Percentiles rank a stretch among this genome's conserved stretches.
These are phyloP conservation scores for Aphanomyces invadans DNA, from an alignment of 352 stramenopile genomes.

Conservation along the genomic window DNA sequence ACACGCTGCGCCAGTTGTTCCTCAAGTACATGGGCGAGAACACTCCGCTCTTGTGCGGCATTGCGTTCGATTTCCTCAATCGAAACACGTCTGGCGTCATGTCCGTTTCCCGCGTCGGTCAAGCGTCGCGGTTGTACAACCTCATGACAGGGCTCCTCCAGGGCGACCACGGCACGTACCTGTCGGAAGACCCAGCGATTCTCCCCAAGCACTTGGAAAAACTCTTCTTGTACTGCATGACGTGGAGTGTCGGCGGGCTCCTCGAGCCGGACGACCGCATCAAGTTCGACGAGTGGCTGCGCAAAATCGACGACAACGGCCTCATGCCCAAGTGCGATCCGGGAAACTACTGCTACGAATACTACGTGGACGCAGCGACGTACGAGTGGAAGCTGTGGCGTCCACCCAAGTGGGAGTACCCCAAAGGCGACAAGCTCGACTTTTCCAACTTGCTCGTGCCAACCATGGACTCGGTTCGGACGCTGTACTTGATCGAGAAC, in stretches of 20 bases:
- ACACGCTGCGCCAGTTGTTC: slow-evolving; percentile 87
- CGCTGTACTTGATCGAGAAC: slow-evolving; percentile 87
- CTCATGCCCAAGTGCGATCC: slow-evolving; percentile 88
- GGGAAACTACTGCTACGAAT: slow-evolving; percentile 89
- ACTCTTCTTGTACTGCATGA: slow-evolving; percentile 94
- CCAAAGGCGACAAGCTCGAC: slow-evolving; percentile 90
- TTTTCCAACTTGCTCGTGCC: slow-evolving; percentile 97
- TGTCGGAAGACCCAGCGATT: slow-evolving; percentile 62
- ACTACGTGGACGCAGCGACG: slow-evolving; percentile 86
- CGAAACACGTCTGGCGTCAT: slow-evolving; percentile 92
- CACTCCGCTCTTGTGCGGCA: slow-evolving; percentile 88
- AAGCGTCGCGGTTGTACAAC: slow-evolving; percentile 72
- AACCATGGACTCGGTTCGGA: slow-evolving; percentile 97
- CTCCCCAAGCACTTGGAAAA: slow-evolving; percentile 88
- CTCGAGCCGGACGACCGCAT: slow-evolving; percentile 94
- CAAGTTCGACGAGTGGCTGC: slow-evolving; percentile 95
- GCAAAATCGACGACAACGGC: slow-evolving; percentile 86
- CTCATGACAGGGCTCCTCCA: slow-evolving; percentile 89
- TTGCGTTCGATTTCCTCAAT: slow-evolving; percentile 94
- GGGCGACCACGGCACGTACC: slow-evolving; percentile 54
- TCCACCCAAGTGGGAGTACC: slow-evolving; percentile 93
- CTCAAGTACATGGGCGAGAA: slow-evolving; percentile 96
- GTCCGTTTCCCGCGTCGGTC: slow-evolving; percentile 86
- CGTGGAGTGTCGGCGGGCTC: slow-evolving; percentile 93
- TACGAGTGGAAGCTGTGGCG: slow-evolving; percentile 95